Evolutionary conservation across 345 rosid genomes (phyloP).

Genomic region (Isatis tinctoria): DNA sequence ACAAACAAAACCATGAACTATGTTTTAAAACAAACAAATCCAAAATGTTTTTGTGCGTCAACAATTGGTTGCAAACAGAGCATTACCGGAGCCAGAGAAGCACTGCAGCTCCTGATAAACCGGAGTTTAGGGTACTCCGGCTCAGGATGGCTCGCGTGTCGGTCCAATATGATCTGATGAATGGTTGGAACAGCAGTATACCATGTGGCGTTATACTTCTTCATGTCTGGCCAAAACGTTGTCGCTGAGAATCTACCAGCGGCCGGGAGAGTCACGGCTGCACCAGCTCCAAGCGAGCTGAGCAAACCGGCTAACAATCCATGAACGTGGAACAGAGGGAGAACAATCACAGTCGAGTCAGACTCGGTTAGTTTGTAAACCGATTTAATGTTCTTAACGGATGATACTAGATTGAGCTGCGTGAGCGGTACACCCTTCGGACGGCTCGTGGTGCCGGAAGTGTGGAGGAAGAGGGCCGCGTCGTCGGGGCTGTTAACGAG

Average conservation of each 20-base stretch:
- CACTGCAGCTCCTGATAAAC: constrained; percentile 86
- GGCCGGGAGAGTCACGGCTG: constrained; percentile 73
- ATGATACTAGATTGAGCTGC: constrained; percentile 56
- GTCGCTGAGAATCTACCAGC: constrained; percentile 85
- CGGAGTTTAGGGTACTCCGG: constrained; percentile 60
- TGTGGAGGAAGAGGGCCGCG: constrained; percentile 62
- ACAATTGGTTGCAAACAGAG: neutral
- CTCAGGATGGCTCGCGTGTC: constrained; percentile 59
- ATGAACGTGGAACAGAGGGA: constrained; percentile 86
- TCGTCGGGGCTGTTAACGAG: constrained; percentile 55
- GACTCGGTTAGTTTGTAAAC: constrained; percentile 67
- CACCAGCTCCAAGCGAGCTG: constrained; percentile 73
- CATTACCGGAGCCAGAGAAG: constrained; percentile 66
- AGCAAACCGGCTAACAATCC: constrained; percentile 72
- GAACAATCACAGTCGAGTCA: constrained; percentile 77
- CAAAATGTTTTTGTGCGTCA: neutral
- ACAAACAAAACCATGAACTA: neutral
- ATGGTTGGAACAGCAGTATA: constrained; percentile 89
- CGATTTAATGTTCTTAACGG: constrained; percentile 50
- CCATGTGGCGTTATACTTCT: constrained; percentile 72
- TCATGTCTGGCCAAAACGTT: constrained; percentile 79
- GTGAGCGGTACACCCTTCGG: constrained; percentile 76
- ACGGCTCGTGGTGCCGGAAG: constrained; percentile 77
- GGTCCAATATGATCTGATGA: constrained; percentile 85
- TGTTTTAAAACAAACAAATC: neutral